phyloP scores from a whole-genome alignment of 768 basidiomycete genomes.

The Crucibulum laeve region DNA sequence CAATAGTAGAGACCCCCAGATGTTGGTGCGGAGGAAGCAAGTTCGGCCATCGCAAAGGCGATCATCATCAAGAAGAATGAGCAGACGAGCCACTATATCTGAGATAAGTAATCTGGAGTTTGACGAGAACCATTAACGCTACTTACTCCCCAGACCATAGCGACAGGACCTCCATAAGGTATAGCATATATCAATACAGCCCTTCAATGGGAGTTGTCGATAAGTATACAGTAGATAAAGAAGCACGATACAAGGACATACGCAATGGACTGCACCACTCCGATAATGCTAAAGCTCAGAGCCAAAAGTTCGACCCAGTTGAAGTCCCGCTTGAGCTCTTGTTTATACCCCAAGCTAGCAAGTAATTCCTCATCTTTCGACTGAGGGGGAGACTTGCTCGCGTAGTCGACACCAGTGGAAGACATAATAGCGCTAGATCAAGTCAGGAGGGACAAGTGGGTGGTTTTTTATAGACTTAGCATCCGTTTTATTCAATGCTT shows the following conservation, averaged over 20 bases:
- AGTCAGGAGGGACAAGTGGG: too few relatives aligned
- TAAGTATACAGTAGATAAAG: background rate
- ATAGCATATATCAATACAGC: constrained; percentile 27
- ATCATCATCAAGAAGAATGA: constrained; percentile 42
- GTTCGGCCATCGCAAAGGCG: constrained; percentile 45
- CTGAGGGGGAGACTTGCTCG: too few relatives aligned
- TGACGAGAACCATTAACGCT: constrained; percentile 4
- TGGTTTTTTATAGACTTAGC: too few relatives aligned
- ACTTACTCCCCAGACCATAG: constrained; percentile 46
- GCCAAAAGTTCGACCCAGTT: constrained; percentile 18
- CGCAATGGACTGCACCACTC: constrained; percentile 14
- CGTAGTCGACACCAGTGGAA: too few relatives aligned
- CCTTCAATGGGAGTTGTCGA: constrained; percentile 4
- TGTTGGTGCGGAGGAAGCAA: constrained; percentile 46
- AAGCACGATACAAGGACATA: constrained; percentile 3
- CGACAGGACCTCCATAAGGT: constrained; percentile 41
- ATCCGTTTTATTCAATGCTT: too few relatives aligned
- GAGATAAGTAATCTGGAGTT: background rate
- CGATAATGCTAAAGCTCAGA: constrained; percentile 20
- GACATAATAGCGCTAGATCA: too few relatives aligned
- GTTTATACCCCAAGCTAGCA: constrained; percentile 35
- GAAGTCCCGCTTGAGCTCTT: constrained; percentile 33
- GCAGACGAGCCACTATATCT: constrained; percentile 41
- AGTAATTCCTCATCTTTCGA: constrained; percentile 33
- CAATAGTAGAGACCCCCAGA: constrained; percentile 59